Percentiles rank a stretch among this genome's conserved stretches.
phyloP scores from a whole-genome alignment of 768 basidiomycete species.

The Cytidiella melzeri region DNA sequence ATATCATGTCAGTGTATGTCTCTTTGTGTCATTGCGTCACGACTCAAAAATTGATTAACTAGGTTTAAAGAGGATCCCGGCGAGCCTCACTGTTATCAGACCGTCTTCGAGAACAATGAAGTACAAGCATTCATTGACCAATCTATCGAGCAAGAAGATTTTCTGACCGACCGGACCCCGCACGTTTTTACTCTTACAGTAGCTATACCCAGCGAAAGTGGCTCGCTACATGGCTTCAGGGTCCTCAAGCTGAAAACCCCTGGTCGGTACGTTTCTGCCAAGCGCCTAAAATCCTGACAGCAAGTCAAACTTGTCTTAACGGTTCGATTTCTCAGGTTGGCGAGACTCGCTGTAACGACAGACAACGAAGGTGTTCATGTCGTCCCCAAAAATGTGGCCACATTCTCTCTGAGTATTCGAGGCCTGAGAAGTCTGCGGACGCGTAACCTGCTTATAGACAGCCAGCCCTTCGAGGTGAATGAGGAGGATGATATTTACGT shows the following conservation, averaged over 20 bases:
- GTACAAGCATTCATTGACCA: slow-evolving; percentile 54
- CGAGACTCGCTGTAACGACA: slow-evolving; percentile 4
- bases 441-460: too few relatives aligned
- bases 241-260: slow-evolving; percentile 55
- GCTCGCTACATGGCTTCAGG: slow-evolving; percentile 64
- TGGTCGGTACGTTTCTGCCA: slow-evolving; percentile 57
- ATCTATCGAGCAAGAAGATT: slow-evolving; percentile 10
- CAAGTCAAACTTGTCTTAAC: too few relatives aligned
- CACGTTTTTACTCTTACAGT: slow-evolving; percentile 66
- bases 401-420: not conserved
- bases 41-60: not conserved
- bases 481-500: not conserved
- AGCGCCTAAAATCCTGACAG: too few relatives aligned
- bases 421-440: too few relatives aligned
- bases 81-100: slow-evolving; percentile 65
- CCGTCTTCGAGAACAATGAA: slow-evolving; percentile 46
- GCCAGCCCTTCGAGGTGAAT: not conserved
- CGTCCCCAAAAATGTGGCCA: slow-evolving; percentile 1
- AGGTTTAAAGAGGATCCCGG: slow-evolving; percentile 61
- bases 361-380: not conserved
- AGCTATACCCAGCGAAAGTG: slow-evolving; percentile 60
- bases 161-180: not conserved
- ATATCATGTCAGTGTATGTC: slow-evolving; percentile 41
- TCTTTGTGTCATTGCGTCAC: not conserved
- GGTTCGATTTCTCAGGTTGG: slow-evolving; percentile 11